Base-by-base conservation (phyloP, 208 protist genomes). In the Trypanosoma cruzi region DNA sequence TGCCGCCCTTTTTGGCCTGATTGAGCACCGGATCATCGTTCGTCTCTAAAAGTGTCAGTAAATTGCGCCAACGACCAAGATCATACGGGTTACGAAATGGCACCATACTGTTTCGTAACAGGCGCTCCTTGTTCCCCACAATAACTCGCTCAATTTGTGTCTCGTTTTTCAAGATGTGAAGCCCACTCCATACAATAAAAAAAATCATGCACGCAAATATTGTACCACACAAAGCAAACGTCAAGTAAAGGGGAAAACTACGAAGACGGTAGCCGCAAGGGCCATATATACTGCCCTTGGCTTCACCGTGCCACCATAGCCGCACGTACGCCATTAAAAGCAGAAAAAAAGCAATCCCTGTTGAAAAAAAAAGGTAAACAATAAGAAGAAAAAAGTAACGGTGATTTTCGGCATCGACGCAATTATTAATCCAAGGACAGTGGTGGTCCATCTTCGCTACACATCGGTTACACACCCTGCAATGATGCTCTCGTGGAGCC, bases 371-470 rank as follows among this genome's bases (percentile, higher is more conserved):
- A 5, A 96, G 53, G 77, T 84, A 92, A 18, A 75, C 13, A 18
- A 96, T 10, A 56, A 96, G 85, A 0, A 90, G 64, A 20, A 85
- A 42, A 70, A 96, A 96, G 73, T 91, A 92, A 29, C 91, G 86
- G 50, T 95, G 70, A 68, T 96, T 98, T 55, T 87, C 81, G 14
- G 71, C 75, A 46, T 92, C 87, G 11, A 98, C 88, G 72, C 92
- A 97, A 67, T 87, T 96, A 69, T 94, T 92, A 57, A 95, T 89
- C 83, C 86, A 98, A 53, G 90, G 87, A 61, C 93, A 98, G 73
- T 98, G 94, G 60, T 98, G 94, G 64, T 98, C 92, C 80, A 94
- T 89, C 65, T 86, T 84, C 0, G 79, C 28, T 11, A 98, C 88
- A 62, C 94, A 97, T 36, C 71, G 62, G 36, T 80, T 63, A 66